Conservation (phyloP, 2,329 filamentous ascomycete genomes). For the Cercospora janseana region DNA sequence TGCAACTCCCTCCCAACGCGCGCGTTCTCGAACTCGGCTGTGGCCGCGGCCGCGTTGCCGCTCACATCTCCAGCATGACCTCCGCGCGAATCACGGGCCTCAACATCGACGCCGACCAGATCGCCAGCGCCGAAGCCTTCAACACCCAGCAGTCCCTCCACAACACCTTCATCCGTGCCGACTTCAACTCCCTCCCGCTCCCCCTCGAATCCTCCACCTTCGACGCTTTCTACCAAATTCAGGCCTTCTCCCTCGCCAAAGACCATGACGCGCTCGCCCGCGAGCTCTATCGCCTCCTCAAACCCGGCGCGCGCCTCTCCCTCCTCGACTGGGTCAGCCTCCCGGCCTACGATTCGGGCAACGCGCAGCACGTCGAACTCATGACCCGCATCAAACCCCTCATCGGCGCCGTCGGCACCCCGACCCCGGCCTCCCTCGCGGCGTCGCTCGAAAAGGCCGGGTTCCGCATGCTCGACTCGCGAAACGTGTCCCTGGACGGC, state of each 20-base stretch:
- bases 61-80: constrained; percentile 30
- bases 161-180: constrained; percentile 30
- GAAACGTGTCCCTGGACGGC: constrained; percentile 31
- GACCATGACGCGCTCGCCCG: constrained; percentile 27
- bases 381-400: constrained; percentile 34
- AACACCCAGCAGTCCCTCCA: constrained; percentile 24
- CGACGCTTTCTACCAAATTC: constrained; percentile 36
- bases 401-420: constrained; percentile 34
- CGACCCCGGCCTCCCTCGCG: constrained; percentile 29
- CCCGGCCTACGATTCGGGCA: constrained; percentile 27
- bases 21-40: constrained; percentile 34
- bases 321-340: constrained; percentile 35
- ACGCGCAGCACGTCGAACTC: constrained; percentile 27
- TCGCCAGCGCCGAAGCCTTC: constrained; percentile 30
- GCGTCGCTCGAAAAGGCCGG: constrained; percentile 28
- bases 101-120: constrained; percentile 34
- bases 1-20: constrained; percentile 29
- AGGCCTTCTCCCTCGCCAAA: constrained; percentile 34
- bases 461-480: constrained; percentile 26
- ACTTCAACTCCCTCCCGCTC: constrained; percentile 34
- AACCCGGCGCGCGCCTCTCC: constrained; percentile 31
- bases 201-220: constrained; percentile 29
- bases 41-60: constrained; percentile 33
- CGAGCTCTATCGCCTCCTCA: constrained; percentile 32
- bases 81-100: constrained; percentile 32